These are phyloP conservation scores for Diaporthe australafricana DNA, from an alignment of 2,329 filamentous ascomycete species.

Conservation along the genomic window DNA sequence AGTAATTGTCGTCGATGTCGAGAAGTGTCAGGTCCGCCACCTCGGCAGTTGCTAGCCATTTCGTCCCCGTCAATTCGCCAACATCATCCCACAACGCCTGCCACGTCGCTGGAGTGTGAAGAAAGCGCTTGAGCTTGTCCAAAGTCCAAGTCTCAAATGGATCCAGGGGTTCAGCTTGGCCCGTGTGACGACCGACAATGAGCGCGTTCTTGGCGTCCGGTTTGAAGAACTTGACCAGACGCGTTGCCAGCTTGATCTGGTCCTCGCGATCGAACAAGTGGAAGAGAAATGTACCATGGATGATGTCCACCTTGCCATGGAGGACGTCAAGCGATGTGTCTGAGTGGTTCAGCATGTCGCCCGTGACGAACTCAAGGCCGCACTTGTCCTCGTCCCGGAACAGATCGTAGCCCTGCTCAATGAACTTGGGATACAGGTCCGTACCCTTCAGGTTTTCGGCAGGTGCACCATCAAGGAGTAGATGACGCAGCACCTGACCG, in stretches of 20 bases:
- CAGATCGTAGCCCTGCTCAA: constrained; percentile 49
- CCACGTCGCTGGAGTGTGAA: constrained; percentile 55
- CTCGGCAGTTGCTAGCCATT: constrained; percentile 44
- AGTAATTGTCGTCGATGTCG: constrained; percentile 15
- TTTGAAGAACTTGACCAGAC: constrained; percentile 43
- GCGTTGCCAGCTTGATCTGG: constrained; percentile 43
- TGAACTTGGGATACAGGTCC: constrained; percentile 50
- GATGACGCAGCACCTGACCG: constrained; percentile 57
- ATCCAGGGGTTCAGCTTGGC: constrained; percentile 41
- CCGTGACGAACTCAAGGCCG: constrained; percentile 40
- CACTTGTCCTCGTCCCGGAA: constrained; percentile 46
- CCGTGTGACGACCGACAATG: constrained; percentile 46
- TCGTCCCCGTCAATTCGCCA: constrained; percentile 50
- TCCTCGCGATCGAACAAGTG: constrained; percentile 47
- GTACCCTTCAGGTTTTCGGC: constrained; percentile 51
- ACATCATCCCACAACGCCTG: constrained; percentile 56
- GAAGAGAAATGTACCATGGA: constrained; percentile 47
- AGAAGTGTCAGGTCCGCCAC: constrained; percentile 15
- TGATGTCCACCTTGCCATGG: constrained; percentile 43
- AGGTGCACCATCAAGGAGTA: constrained; percentile 53
- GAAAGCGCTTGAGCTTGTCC: constrained; percentile 45
- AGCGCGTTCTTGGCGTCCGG: constrained; percentile 38
- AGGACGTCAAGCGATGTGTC: constrained; percentile 38
- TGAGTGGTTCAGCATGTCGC: constrained; percentile 42
- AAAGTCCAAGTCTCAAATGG: constrained; percentile 34